Conservation (phyloP, 2,329 filamentous ascomycete genomes). For the Metarhizium rileyi region DNA sequence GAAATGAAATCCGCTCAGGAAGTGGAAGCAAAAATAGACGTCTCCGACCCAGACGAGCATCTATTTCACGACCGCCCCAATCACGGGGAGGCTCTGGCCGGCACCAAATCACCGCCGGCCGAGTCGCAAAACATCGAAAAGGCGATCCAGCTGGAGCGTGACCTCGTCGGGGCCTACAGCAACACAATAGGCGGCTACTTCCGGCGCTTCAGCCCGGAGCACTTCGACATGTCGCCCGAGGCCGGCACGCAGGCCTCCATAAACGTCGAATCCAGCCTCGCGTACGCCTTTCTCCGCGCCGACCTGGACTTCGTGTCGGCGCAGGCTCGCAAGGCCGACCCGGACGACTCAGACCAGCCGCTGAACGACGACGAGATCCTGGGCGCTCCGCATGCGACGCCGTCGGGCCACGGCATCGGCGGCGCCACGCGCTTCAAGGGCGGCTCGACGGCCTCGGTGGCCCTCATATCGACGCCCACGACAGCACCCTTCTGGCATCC, state of each 20-base stretch:
- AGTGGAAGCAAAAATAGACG: slow-evolving; percentile 27
- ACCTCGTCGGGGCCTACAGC: slow-evolving; percentile 68
- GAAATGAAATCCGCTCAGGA: slow-evolving; percentile 42
- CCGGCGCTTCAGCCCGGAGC: slow-evolving; percentile 72
- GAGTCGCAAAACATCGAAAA: slow-evolving; percentile 46
- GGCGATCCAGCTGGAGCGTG: slow-evolving; percentile 58
- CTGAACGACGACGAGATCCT: slow-evolving; percentile 81
- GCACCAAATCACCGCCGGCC: slow-evolving; percentile 35
- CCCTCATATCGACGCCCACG: slow-evolving; percentile 84
- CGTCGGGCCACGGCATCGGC: slow-evolving; percentile 56
- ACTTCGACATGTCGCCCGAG: slow-evolving; percentile 46
- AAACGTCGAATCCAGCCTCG: slow-evolving; percentile 67
- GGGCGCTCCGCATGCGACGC: slow-evolving; percentile 46
- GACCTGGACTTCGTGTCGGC: slow-evolving; percentile 91
- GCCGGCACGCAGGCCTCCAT: slow-evolving; percentile 29
- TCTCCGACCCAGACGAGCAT: slow-evolving; percentile 20
- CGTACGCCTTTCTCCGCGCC: slow-evolving; percentile 86
- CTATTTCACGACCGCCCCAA: slow-evolving; percentile 25
- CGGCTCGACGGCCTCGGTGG: slow-evolving; percentile 84
- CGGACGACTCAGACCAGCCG: slow-evolving; percentile 66
- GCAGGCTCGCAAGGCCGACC: slow-evolving; percentile 72
- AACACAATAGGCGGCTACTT: slow-evolving; percentile 90
- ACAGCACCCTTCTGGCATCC: slow-evolving; percentile 95
- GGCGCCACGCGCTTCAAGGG: slow-evolving; percentile 76
- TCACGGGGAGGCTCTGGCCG: slow-evolving; percentile 26